Evolutionary conservation across 352 stramenopile species (phyloP).

Genomic region (Globisporangium nagaii): DNA sequence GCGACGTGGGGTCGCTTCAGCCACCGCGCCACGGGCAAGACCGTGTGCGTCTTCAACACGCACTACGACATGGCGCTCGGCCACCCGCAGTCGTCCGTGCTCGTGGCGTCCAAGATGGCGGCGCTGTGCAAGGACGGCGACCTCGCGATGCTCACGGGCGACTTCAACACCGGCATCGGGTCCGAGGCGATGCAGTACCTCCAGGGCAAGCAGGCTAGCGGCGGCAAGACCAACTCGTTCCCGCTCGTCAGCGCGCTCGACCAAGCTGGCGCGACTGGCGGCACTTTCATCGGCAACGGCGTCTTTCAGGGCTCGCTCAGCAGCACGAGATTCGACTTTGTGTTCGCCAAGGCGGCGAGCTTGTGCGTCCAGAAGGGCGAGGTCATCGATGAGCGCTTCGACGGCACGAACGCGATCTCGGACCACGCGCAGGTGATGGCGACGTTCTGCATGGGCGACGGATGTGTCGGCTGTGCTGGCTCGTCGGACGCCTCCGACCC

Average conservation of each 20-base stretch:
- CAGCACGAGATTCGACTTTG: constrained; percentile 14
- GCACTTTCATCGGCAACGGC: constrained; percentile 17
- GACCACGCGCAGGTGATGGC: constrained; percentile 13
- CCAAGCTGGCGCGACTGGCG: background rate
- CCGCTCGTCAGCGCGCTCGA: constrained; percentile 11
- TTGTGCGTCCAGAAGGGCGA: constrained; percentile 12
- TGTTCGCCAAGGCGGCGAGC: constrained; percentile 2
- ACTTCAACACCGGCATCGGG: constrained; percentile 11
- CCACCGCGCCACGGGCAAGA: constrained; percentile 4
- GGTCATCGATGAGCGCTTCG: constrained; percentile 11
- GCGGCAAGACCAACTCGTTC: constrained; percentile 3
- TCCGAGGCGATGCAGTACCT: constrained; percentile 10
- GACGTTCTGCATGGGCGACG: constrained; percentile 11
- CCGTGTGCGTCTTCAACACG: constrained; percentile 20
- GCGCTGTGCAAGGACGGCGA: constrained; percentile 11
- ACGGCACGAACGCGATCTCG: constrained; percentile 12
- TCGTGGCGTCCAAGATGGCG: constrained; percentile 13
- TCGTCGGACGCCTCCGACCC: background rate
- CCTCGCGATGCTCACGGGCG: constrained; percentile 13
- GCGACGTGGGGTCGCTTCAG: constrained; percentile 15
- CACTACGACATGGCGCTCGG: constrained; percentile 16
- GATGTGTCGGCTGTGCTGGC: constrained; percentile 4
- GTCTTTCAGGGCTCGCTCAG: constrained; percentile 10
- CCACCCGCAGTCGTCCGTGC: constrained; percentile 2
- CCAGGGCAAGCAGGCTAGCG: background rate